phyloP scores from a whole-genome alignment of 2,329 filamentous ascomycete genomes.

The Pseudogymnoascus sp. region DNA sequence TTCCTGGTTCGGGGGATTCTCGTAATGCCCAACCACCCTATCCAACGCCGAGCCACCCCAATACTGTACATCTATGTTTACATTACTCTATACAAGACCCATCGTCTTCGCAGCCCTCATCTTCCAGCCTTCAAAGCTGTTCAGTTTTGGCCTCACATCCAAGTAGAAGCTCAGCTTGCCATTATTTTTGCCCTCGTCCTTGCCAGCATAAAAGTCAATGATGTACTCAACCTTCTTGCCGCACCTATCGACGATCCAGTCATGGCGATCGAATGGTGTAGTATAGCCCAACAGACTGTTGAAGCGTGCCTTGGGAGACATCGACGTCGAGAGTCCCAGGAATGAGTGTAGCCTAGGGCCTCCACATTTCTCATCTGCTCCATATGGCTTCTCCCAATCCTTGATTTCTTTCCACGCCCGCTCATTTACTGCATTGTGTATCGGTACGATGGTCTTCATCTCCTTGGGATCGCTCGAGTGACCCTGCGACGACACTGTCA shows the following conservation, averaged over 20 bases:
- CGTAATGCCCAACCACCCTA: neutral
- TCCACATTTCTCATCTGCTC: slow-evolving; percentile 52
- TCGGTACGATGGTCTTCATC: slow-evolving; percentile 88
- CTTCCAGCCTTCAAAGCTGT: slow-evolving; percentile 58
- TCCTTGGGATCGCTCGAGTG: slow-evolving; percentile 62
- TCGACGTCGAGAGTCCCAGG: slow-evolving; percentile 55
- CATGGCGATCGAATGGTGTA: slow-evolving; percentile 87
- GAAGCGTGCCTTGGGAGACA: slow-evolving; percentile 76
- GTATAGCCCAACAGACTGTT: slow-evolving; percentile 84
- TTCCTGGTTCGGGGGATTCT: slow-evolving; percentile 6
- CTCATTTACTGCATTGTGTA: slow-evolving; percentile 98
- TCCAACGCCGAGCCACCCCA: neutral
- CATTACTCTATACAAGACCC: slow-evolving; percentile 38
- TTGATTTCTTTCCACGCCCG: slow-evolving; percentile 88
- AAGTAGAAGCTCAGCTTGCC: slow-evolving; percentile 54
- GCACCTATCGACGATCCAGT: slow-evolving; percentile 94
- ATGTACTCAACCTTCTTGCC: slow-evolving; percentile 83
- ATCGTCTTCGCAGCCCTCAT: slow-evolving; percentile 49
- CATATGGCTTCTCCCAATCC: slow-evolving; percentile 70
- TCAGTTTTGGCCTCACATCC: slow-evolving; percentile 60
- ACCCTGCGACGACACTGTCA: slow-evolving; percentile 32
- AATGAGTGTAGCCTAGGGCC: slow-evolving; percentile 81
- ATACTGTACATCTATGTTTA: neutral
- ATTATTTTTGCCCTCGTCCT: slow-evolving; percentile 32
- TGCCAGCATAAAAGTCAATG: slow-evolving; percentile 92